Percentiles rank a stretch among this genome's conserved stretches.
phyloP scores from a whole-genome alignment of 371 early-diverging fungal genomes.

The Polyrhizophydium stewartii region DNA sequence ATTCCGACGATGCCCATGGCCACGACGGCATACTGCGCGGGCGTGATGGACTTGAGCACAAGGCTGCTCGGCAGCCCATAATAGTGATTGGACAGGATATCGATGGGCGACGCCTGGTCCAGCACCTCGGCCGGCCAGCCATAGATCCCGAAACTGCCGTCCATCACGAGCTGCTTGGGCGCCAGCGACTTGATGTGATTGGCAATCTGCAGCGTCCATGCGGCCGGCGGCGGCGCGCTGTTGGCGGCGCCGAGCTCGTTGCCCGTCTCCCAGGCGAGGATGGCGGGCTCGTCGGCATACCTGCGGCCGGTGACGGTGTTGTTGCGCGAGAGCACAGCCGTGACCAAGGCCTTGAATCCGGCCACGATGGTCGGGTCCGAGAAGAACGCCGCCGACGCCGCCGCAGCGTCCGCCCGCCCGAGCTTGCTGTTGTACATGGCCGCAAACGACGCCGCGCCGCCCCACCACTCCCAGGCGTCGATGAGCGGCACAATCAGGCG shows the following conservation, averaged over 20 bases:
- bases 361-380: constrained; percentile 10
- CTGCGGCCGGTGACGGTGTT: constrained; percentile 33
- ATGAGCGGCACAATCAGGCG: constrained; percentile 18
- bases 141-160: constrained; percentile 24
- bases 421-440: not conserved
- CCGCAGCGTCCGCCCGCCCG: not conserved
- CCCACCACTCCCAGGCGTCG: constrained; percentile 29
- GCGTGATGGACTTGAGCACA: not conserved
- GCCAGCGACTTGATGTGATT: constrained; percentile 25
- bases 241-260: constrained; percentile 30
- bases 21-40: not conserved
- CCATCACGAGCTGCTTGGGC: constrained; percentile 33
- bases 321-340: constrained; percentile 16
- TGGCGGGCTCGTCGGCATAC: constrained; percentile 33
- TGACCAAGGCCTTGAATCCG: constrained; percentile 21
- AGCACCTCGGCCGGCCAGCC: constrained; percentile 27
- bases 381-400: constrained; percentile 16
- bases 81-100: constrained; percentile 37
- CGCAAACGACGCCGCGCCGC: constrained; percentile 26
- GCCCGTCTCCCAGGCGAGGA: constrained; percentile 42
- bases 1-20: not conserved
- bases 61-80: constrained; percentile 9
- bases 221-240: constrained; percentile 14
- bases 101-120: constrained; percentile 15
- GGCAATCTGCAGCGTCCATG: constrained; percentile 34